These are phyloP conservation scores for Tuber calosporum DNA, from an alignment of 495 filamentous ascomycete genomes.

Conservation along the genomic window DNA sequence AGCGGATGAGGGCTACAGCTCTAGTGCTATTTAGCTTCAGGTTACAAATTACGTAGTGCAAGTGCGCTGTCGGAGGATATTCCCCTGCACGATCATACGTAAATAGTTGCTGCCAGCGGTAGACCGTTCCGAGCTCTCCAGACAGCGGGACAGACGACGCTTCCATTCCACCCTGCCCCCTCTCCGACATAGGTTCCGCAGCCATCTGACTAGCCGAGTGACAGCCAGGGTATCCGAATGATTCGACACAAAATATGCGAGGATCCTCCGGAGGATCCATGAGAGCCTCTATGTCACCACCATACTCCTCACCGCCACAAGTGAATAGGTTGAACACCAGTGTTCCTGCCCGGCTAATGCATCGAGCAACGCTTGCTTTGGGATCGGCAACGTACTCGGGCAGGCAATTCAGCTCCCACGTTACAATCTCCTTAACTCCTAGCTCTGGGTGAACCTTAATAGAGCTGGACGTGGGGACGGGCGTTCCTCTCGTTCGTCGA, in stretches of 20 bases:
- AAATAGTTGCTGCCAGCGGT: conserved; percentile 35
- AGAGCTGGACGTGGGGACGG: not conserved
- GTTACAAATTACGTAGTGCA: conserved; percentile 40
- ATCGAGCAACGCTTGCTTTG: conserved; percentile 36
- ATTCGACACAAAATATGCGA: conserved; percentile 35
- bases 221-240: conserved; percentile 27
- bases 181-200: conserved; percentile 22
- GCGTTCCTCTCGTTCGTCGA: conserved; percentile 4
- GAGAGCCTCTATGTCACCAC: conserved; percentile 21
- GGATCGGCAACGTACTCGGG: conserved; percentile 31
- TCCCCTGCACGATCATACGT: conserved; percentile 24
- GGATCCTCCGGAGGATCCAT: conserved; percentile 35
- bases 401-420: conserved; percentile 35
- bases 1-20: conserved; percentile 34
- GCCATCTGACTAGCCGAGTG: not conserved
- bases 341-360: conserved; percentile 17
- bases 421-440: conserved; percentile 21
- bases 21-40: conserved; percentile 28
- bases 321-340: conserved; percentile 40
- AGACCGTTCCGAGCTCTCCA: conserved; percentile 16
- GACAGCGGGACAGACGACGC: not conserved
- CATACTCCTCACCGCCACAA: conserved; percentile 7
- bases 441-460: conserved; percentile 9
- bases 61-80: conserved; percentile 19
- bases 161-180: conserved; percentile 22